Evolutionary conservation across 176 grass and related monocot genomes (phyloP).

Genomic region (Areca catechu): DNA sequence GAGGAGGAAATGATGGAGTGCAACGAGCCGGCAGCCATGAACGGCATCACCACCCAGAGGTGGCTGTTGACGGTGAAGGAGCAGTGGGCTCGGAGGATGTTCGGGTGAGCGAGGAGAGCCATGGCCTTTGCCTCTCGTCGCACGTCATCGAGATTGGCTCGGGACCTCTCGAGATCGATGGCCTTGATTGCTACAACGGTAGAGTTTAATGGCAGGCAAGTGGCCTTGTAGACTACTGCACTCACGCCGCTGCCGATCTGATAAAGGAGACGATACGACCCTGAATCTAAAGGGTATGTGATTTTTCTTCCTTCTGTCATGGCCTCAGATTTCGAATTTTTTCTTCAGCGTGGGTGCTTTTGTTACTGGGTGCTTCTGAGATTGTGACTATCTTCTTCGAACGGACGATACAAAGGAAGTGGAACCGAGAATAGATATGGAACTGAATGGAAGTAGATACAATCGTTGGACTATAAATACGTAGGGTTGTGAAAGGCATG

Average conservation of each 20-base stretch:
- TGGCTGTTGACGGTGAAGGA: constrained; percentile 76
- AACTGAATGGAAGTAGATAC: too few relatives aligned
- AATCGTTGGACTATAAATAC: too few relatives aligned
- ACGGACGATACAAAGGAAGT: too few relatives aligned
- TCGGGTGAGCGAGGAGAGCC: constrained; percentile 62
- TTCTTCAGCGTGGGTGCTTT: too few relatives aligned
- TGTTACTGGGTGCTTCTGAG: too few relatives aligned
- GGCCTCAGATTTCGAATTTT: too few relatives aligned
- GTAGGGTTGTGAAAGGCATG: too few relatives aligned
- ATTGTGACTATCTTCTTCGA: too few relatives aligned
- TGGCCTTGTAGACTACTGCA: constrained; percentile 84
- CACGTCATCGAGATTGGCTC: constrained; percentile 72
- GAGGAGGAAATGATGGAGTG: constrained; percentile 65
- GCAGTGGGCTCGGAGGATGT: constrained; percentile 88
- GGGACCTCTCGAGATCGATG: constrained; percentile 65
- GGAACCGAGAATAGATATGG: too few relatives aligned
- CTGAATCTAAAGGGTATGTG: constrained; percentile 48
- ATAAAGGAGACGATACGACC: constrained; percentile 46
- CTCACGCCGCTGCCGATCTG: constrained; percentile 74
- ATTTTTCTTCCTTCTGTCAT: constrained; percentile 3
- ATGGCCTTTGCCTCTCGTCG: constrained; percentile 86
- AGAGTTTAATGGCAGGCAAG: constrained; percentile 48
- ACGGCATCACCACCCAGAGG: constrained; percentile 93
- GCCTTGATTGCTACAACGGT: constrained; percentile 62
- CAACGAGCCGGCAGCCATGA: constrained; percentile 80